Evolutionary conservation across 2,329 filamentous ascomycete species (phyloP).

Genomic region (Neobulgaria alba): DNA sequence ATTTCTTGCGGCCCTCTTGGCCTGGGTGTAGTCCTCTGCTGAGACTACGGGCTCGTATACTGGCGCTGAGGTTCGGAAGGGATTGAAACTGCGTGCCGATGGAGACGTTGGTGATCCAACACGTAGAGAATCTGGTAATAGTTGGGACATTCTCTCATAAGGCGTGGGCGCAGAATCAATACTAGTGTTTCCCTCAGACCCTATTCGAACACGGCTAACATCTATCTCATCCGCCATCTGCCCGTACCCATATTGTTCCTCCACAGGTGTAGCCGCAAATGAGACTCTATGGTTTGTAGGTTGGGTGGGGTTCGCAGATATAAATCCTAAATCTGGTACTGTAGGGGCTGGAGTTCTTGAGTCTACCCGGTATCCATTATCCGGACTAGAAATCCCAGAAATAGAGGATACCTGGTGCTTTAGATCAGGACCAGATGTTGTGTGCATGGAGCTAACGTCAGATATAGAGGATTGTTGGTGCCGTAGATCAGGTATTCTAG

Average conservation of each 20-base stretch:
- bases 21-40: constrained; percentile 4
- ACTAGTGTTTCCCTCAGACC: constrained; percentile 8
- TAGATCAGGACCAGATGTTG: constrained; percentile 1
- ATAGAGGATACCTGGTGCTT: constrained; percentile 6
- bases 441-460: constrained; percentile 12
- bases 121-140: constrained; percentile 16
- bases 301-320: constrained; percentile 8
- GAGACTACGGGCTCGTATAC: constrained; percentile 17
- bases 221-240: constrained; percentile 18
- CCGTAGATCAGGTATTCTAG: constrained; percentile 7
- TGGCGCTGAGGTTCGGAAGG: constrained; percentile 13
- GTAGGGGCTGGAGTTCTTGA: constrained; percentile 8
- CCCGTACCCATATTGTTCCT: constrained; percentile 2
- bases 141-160: constrained; percentile 4
- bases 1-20: constrained; percentile 9
- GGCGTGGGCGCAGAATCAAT: constrained; percentile 5
- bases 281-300: constrained; percentile 17
- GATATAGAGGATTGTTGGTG: constrained; percentile 15
- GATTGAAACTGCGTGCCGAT: constrained; percentile 10
- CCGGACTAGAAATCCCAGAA: constrained; percentile 7
- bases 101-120: constrained; percentile 17
- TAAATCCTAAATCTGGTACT: constrained; percentile 15
- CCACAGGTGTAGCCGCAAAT: constrained; percentile 9
- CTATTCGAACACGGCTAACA: constrained; percentile 21
- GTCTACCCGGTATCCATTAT: neutral